phyloP scores from a whole-genome alignment of 2,329 filamentous ascomycete species.

The Camillea tinctor region DNA sequence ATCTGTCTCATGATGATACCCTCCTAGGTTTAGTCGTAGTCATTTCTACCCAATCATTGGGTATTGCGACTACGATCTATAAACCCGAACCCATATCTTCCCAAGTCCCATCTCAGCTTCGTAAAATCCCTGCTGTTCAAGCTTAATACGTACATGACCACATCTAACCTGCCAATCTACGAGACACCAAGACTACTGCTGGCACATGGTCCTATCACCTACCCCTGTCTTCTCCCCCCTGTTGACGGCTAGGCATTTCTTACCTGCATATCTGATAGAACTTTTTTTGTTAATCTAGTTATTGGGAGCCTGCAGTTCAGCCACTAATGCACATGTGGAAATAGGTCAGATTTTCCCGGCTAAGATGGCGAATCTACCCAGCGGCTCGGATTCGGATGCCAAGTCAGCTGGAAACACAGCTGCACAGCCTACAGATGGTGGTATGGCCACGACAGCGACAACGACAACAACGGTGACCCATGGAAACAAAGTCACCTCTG shows the following conservation, averaged over 20 bases:
- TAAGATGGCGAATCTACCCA: constrained; percentile 10
- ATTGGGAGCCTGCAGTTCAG: constrained; percentile 5
- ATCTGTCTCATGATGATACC: not conserved
- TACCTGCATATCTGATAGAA: constrained; percentile 7
- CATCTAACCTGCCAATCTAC: not conserved
- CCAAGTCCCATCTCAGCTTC: not conserved
- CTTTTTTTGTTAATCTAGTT: constrained; percentile 1
- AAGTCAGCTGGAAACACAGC: constrained; percentile 1
- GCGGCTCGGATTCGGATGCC: constrained; percentile 5
- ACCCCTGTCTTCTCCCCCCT: not conserved
- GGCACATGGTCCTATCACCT: not conserved
- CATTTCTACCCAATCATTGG: not conserved
- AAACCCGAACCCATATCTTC: not conserved
- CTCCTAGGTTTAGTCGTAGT: not conserved
- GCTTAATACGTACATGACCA: too few species aligned
- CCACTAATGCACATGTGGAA: constrained; percentile 9
- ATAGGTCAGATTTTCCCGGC: constrained; percentile 4
- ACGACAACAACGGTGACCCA: not conserved
- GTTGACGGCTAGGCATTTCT: not conserved
- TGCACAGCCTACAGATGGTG: constrained; percentile 3
- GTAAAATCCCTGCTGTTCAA: not conserved
- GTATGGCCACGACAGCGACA: not conserved
- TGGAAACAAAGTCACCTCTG: constrained; percentile 1
- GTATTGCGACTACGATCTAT: not conserved
- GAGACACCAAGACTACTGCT: constrained; percentile 4